Evolutionary conservation across 179 eudicot species (phyloP), one percentile per base, ranked within the genome.

Genomic region (Heliamphora pulchella): DNA sequence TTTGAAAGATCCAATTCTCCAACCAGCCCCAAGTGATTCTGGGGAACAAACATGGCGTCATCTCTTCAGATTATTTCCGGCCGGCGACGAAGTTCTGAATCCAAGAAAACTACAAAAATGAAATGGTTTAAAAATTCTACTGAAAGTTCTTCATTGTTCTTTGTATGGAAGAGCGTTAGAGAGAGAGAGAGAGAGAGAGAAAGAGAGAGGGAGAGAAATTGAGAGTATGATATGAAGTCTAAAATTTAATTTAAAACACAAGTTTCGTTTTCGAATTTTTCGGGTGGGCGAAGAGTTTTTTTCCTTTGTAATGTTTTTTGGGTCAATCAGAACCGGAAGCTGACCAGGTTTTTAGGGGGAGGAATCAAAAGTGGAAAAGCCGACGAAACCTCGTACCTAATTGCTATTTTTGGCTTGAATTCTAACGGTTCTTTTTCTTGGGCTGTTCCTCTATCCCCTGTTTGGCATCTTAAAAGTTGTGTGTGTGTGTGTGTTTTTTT

Each of bases 321-420:
- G 58, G 39, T 75, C 79, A 67, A 67, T 63, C 48, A 57, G 58
- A 76, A 76, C 75, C 70, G 68, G 44, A 15, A 81, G 75, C 67
- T 31, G 55, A 8, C 76, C 83, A 75, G 73, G 47, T 54, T 81
- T 81, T 76, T 31, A 81, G 80, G 83, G 55, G 82, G 66, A 67
- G 74, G 51, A 48, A 31, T 50, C 61, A 55, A 55, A 67, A 55
- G 74, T 48, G 50, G 50, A 1, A n/a, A 75, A 75, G 75, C 75
- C 20, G 48, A 68, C n/a, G 58, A 54, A 58, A 57, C 79, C 76
- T 65, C 83, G 47, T 13, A 57, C 14, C 41, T 55, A 48, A 5
- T 18, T 67, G 51, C 83, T 68, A 81, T 81, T 75, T 75, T 81
- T 75, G 73, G 80, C 17, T 80, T 74, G 71, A 44, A 10, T 53